Evolutionary conservation across 305 asterid genomes (phyloP), one percentile per base, ranked within the genome.

Genomic region (Solanum aculeatissimum): DNA sequence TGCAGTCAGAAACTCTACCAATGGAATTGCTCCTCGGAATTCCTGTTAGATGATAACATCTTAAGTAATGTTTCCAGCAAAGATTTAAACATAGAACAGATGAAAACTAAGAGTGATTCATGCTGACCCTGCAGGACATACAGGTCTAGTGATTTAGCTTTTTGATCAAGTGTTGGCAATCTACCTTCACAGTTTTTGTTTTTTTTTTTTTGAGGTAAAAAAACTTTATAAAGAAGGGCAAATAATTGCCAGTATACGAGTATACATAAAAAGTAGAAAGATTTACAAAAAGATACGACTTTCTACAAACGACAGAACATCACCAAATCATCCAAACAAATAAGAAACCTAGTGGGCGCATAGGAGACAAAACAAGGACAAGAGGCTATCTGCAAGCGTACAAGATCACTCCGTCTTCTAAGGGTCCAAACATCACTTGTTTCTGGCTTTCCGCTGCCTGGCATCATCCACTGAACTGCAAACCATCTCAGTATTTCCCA

Each of bases 1-100:
- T 86, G 86, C 92, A 92, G 85, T 92, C 97, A 85, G 96, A 90
- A 87, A 96, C 85, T 91, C 89, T 94, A 21, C 99, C 99, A 89
- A 93, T 93, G 58, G 98, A 93, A 88, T 86, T 87, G 85, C 92
- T 93, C 92, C 97, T 93, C 66, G 94, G 94, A 84, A 95, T 93
- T 87, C 98, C 99, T 96, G 87, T 60, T 66, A 82, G 8, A 85
- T 66, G 85, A 85, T 83, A 57, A 66, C 57, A 89, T 86, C 86
- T 83, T 53, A 69, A 62, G 82, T 51, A 86, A 27, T 42, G 43
- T 69, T 81, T 84, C 84, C 85, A 25, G 45, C 62, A 78, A 85
- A 27, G 83, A 55, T 83, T 51, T 83, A 53, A 83, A 54, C 66
- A 83, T 4, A 68, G 55, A 83, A 49, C 27, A 7, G 65, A 83